Conservation (phyloP, 1,139 yeast species). For the Ogataea hybrid region DNA sequence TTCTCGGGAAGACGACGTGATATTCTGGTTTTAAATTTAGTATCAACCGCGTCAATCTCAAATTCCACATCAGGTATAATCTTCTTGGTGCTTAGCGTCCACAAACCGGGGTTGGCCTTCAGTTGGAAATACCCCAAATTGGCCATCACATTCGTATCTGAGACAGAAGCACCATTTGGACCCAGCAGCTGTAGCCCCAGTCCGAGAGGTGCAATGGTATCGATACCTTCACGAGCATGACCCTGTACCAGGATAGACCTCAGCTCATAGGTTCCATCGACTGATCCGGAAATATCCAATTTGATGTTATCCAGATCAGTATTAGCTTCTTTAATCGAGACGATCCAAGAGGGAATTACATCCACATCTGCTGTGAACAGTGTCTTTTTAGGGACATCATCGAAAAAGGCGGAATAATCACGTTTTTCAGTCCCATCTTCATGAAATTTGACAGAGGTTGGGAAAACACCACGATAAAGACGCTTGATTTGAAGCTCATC, state of each 20-base stretch:
- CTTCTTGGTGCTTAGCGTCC: constrained; percentile 44
- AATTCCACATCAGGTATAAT: background rate
- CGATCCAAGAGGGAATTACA: constrained; percentile 66
- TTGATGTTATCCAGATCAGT: constrained; percentile 64
- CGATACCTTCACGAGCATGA: constrained; percentile 48
- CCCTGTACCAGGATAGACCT: constrained; percentile 67
- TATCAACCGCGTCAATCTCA: constrained; percentile 1
- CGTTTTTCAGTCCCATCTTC: constrained; percentile 35
- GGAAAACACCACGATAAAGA: constrained; percentile 52
- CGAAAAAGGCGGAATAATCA: constrained; percentile 32
- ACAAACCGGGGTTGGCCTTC: constrained; percentile 65
- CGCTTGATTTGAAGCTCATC: constrained; percentile 52
- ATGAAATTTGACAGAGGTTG: constrained; percentile 42
- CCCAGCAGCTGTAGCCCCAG: constrained; percentile 45
- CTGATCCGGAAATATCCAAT: constrained; percentile 34
- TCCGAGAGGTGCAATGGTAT: constrained; percentile 47
- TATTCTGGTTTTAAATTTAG: background rate
- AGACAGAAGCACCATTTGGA: constrained; percentile 17
- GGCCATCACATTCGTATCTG: constrained; percentile 70
- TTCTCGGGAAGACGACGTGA: background rate
- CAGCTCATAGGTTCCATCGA: constrained; percentile 46
- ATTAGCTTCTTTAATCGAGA: constrained; percentile 44
- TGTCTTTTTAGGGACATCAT: constrained; percentile 46
- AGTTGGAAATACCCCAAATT: constrained; percentile 76
- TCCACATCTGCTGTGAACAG: constrained; percentile 59